Conservation (phyloP, 768 basidiomycete species). For the Phylloporus sp. region DNA sequence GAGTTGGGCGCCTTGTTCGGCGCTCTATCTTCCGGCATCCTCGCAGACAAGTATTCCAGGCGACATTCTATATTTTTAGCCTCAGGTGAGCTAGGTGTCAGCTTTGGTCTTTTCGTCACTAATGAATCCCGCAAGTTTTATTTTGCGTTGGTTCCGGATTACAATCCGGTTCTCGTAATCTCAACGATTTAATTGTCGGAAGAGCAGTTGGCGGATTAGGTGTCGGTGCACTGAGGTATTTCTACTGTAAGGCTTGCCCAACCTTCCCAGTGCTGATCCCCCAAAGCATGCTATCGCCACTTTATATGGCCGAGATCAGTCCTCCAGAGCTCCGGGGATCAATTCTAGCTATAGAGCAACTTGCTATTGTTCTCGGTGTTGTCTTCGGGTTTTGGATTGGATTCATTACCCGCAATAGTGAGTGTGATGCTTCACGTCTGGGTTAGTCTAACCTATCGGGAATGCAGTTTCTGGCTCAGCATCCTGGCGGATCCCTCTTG, state of each 20-base stretch:
- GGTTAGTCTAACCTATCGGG: background rate
- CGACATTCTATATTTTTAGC: slow-evolving; percentile 62
- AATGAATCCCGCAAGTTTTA: slow-evolving; percentile 39
- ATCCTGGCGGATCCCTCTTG: slow-evolving; percentile 78
- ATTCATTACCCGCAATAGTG: slow-evolving; percentile 63
- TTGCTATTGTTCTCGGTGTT: slow-evolving; percentile 76
- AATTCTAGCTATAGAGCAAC: slow-evolving; percentile 72
- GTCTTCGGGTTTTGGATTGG: slow-evolving; percentile 83
- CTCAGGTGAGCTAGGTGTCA: slow-evolving; percentile 44
- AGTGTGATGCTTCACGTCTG: slow-evolving; percentile 17
- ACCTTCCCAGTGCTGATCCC: slow-evolving; percentile 1
- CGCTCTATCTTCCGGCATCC: slow-evolving; percentile 58
- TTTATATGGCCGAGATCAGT: slow-evolving; percentile 84
- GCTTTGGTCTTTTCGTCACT: slow-evolving; percentile 1
- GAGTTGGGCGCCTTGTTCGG: slow-evolving; percentile 80
- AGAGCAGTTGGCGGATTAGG: slow-evolving; percentile 75
- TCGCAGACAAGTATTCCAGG: slow-evolving; percentile 65
- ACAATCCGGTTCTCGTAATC: slow-evolving; percentile 55
- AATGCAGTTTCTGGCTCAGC: slow-evolving; percentile 50
- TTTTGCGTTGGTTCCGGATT: slow-evolving; percentile 71
- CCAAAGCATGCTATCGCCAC: slow-evolving; percentile 66
- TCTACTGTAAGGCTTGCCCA: slow-evolving; percentile 12
- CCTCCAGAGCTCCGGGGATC: slow-evolving; percentile 77
- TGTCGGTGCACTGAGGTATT: slow-evolving; percentile 68
- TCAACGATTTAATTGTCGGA: slow-evolving; percentile 59